Evolutionary conservation across 2,329 filamentous ascomycete genomes (phyloP), one percentile per base, ranked within the genome.

Genomic region (Anisogramma anomala): DNA sequence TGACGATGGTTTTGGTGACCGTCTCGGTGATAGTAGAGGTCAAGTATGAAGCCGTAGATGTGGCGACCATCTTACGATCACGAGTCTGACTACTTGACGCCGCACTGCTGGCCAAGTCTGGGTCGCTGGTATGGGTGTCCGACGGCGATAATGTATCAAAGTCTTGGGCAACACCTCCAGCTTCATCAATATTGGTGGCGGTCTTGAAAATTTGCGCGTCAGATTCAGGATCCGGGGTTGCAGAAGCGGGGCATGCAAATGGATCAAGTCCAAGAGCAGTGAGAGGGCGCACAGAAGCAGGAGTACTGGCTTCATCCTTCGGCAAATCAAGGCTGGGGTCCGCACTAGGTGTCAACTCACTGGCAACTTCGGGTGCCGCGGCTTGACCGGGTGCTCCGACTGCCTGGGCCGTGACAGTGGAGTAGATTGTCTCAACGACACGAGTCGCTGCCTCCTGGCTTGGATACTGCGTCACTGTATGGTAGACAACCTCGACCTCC

Each of bases 1-100:
- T 48, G 17, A 50, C 43, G 6, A 56, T 49, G 10, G 51, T 55
- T 48, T 56, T 51, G 13, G 52, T 52, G 33, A 54, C 39, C 8
- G 52, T 54, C 45, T 56, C 54, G 17, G 13, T 34, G 28, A 3
- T 11, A 5, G 9, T n/a, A 7, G 30, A 22, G 7, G 30, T 20
- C 33, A n/a, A 4, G 6, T 22, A 13, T 11, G 34, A 26, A 13
- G 34, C 10, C 19, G 15, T 28, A 8, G n/a, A 13, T n/a, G 3
- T 9, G 10, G 23, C 17, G 23, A 13, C 19, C 23, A 30, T 6
- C 15, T 37, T 15, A 6, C 13, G 17, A 13, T 37, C 35, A 6
- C n/a, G 14, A 11, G 19, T 13, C 4, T 28, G 4, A 4, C 11
- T 13, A 19, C 14, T 27, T 18, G 23, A 13, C 26, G 14, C 34